Conservation (phyloP, 768 basidiomycete genomes). For the Tylopilus felleus region DNA sequence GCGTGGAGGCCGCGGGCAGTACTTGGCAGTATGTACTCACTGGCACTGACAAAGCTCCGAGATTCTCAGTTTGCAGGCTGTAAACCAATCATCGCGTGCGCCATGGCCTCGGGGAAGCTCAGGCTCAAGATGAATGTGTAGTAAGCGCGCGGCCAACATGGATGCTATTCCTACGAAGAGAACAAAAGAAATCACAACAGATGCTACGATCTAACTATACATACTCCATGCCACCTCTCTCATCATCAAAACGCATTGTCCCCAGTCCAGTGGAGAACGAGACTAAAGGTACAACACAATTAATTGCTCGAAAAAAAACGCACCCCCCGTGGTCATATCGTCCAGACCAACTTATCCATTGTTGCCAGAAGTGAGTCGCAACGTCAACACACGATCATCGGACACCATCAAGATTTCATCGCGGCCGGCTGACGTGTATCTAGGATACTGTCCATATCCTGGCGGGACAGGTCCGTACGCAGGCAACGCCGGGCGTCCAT, state of each 20-base stretch:
- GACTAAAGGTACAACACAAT: conserved; percentile 10
- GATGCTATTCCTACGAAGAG: conserved; percentile 6
- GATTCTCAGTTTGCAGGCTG: too few relatives aligned
- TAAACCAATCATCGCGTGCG: too few relatives aligned
- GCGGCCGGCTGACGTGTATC: conserved; percentile 52
- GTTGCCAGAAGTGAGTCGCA: conserved; percentile 47
- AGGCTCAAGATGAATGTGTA: too few relatives aligned
- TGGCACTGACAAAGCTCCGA: too few relatives aligned
- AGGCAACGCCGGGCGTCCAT: conserved; percentile 26
- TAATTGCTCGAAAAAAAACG: not conserved
- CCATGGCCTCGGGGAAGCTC: too few relatives aligned
- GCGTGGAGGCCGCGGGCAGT: too few relatives aligned
- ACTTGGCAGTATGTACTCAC: too few relatives aligned
- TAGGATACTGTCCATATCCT: conserved; percentile 42
- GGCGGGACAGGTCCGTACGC: conserved; percentile 25
- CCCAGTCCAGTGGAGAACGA: conserved; percentile 17
- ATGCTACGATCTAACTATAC: conserved; percentile 28
- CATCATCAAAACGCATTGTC: conserved; percentile 7
- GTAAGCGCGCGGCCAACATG: not conserved
- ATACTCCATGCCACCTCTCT: conserved; percentile 7
- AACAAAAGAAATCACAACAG: conserved; percentile 26
- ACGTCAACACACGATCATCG: conserved; percentile 77
- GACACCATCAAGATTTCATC: conserved; percentile 90
- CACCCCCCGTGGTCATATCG: not conserved
- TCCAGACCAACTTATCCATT: conserved; percentile 10